Percentiles rank a stretch among this genome's conserved stretches.
phyloP scores from a whole-genome alignment of 441 rosid genomes.

The Bruguiera hainesii region DNA sequence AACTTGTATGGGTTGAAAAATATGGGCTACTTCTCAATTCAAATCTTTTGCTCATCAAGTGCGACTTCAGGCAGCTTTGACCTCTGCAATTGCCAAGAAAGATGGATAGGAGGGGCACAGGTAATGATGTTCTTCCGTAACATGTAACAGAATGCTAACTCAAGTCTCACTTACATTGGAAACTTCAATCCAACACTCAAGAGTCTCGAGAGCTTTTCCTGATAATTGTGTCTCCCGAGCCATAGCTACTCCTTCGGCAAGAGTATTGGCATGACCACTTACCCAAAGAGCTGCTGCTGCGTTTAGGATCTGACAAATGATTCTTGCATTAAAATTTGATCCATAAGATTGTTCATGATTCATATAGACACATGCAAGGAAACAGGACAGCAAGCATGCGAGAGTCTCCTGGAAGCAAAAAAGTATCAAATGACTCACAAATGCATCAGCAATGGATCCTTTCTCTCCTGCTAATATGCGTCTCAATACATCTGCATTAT shows the following conservation, averaged over 20 bases:
- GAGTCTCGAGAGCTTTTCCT: constrained; percentile 75
- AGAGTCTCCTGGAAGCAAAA: neutral
- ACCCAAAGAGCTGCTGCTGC: constrained; percentile 93
- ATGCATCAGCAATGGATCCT: constrained; percentile 81
- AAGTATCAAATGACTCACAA: constrained; percentile 28
- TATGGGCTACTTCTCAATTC: too few species aligned
- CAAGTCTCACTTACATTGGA: constrained; percentile 47
- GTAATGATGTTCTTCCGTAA: neutral
- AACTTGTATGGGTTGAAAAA: too few species aligned
- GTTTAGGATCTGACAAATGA: constrained; percentile 61
- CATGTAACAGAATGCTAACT: neutral
- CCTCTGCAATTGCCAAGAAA: constrained; percentile 20
- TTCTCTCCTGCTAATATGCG: constrained; percentile 69
- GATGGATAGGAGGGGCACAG: neutral
- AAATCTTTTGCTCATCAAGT: neutral
- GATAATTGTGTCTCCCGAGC: constrained; percentile 74
- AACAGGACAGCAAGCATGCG: neutral
- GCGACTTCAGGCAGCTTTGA: neutral
- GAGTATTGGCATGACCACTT: constrained; percentile 45
- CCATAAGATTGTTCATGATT: neutral
- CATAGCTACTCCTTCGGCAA: constrained; percentile 65
- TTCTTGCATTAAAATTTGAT: constrained; percentile 8
- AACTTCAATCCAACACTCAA: constrained; percentile 54
- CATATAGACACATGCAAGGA: constrained; percentile 17
- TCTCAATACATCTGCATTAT: constrained; percentile 64